Percentiles rank a stretch among this genome's conserved stretches.
Conservation (phyloP, 2,329 filamentous ascomycete genomes). For the Penicillium sp. region DNA sequence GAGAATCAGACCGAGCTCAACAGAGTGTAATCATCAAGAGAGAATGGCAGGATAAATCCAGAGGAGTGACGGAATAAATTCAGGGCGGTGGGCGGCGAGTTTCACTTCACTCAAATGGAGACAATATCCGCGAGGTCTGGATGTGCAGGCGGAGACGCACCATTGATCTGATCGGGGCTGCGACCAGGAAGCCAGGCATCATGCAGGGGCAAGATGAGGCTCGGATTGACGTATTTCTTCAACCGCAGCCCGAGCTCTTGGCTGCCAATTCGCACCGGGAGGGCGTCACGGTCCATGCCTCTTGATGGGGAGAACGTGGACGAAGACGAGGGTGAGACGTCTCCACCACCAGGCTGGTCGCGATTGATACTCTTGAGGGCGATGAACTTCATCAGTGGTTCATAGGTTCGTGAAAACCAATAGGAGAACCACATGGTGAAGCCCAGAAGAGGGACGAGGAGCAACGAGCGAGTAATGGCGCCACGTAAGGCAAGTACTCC, state of each 20-base stretch:
- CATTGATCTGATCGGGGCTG: conserved; percentile 21
- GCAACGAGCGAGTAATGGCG: conserved; percentile 72
- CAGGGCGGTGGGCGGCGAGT: neutral
- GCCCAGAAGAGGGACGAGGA: conserved; percentile 75
- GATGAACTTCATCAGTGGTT: conserved; percentile 89
- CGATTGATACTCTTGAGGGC: conserved; percentile 81
- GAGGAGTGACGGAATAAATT: neutral
- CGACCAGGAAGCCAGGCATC: conserved; percentile 49
- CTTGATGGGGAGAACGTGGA: conserved; percentile 47
- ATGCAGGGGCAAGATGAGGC: conserved; percentile 49
- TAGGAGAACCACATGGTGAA: conserved; percentile 88
- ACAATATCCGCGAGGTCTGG: conserved; percentile 18
- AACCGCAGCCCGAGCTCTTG: conserved; percentile 45
- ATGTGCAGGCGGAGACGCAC: conserved; percentile 22
- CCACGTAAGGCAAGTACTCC: conserved; percentile 77
- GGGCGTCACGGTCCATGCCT: conserved; percentile 48
- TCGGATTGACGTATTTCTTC: conserved; percentile 54
- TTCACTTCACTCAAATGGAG: conserved; percentile 22
- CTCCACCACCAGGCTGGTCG: conserved; percentile 54
- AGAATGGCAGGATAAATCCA: neutral
- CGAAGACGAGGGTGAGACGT: conserved; percentile 43
- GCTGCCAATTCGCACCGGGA: conserved; percentile 47
- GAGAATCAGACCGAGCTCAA: conserved; percentile 3
- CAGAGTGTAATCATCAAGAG: neutral
- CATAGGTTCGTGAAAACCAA: conserved; percentile 78